A percentile compares a stretch with the other conserved stretches of the same genome.
Evolutionary conservation across 1,139 yeast genomes (phyloP).

Genomic region (Scheffersomyces titani): DNA sequence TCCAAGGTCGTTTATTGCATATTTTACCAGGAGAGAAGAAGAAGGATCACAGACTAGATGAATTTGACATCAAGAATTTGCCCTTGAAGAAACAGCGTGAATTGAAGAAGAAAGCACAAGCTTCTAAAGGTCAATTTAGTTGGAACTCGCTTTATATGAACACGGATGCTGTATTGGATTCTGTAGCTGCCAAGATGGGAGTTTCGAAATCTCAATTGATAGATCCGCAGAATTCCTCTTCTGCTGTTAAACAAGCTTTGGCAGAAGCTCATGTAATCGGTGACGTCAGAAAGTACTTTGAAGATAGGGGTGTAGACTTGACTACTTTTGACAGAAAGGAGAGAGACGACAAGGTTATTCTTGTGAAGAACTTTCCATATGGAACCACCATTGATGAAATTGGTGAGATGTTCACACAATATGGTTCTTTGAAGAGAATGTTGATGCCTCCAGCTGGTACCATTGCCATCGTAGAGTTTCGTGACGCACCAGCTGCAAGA

Average conservation of each 20-base stretch:
- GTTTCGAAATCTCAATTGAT: conserved; percentile 78
- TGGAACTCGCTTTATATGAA: conserved; percentile 96
- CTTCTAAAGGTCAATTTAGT: conserved; percentile 81
- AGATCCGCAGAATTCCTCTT: conserved; percentile 81
- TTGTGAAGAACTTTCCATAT: conserved; percentile 87
- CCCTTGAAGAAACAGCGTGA: conserved; percentile 92
- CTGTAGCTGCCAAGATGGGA: conserved; percentile 85
- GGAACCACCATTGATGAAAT: conserved; percentile 82
- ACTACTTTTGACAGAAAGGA: conserved; percentile 69
- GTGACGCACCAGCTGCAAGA: conserved; percentile 82
- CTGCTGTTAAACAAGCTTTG: conserved; percentile 96
- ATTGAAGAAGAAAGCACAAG: conserved; percentile 78
- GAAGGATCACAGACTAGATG: conserved; percentile 79
- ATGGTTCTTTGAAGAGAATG: conserved; percentile 78
- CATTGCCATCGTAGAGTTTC: conserved; percentile 90
- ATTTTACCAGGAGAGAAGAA: conserved; percentile 84
- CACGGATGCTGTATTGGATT: conserved; percentile 86
- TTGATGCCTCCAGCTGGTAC: conserved; percentile 98
- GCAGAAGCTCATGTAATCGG: conserved; percentile 97
- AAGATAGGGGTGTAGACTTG: conserved; percentile 81
- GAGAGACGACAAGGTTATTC: conserved; percentile 76
- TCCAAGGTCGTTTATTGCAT: conserved; percentile 92
- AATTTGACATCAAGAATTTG: conserved; percentile 83
- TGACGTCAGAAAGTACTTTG: conserved; percentile 85
- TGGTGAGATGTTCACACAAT: conserved; percentile 75